Conservation (phyloP, 345 rosid species). For the Eucalyptus polybractea region DNA sequence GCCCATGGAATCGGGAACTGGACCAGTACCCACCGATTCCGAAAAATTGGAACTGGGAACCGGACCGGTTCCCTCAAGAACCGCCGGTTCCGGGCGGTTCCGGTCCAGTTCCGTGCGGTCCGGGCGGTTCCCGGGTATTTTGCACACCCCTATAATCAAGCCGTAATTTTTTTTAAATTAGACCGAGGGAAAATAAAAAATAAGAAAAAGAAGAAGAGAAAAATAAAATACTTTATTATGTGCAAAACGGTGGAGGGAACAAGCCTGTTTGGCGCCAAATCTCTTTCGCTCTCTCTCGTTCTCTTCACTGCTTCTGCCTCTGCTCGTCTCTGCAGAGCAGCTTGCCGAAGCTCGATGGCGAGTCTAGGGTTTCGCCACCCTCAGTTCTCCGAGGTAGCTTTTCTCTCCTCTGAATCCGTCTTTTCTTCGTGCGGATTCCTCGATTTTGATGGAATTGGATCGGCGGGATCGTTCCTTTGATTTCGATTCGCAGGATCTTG, state of each 20-base stretch:
- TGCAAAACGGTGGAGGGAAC: not conserved
- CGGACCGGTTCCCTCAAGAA: too few relatives aligned
- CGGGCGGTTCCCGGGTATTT: too few relatives aligned
- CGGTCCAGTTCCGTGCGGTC: too few relatives aligned
- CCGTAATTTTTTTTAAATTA: too few relatives aligned
- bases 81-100: too few relatives aligned
- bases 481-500: constrained; percentile 16
- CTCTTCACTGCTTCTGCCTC: not conserved
- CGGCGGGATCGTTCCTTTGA: too few relatives aligned
- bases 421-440: not conserved
- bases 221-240: not conserved
- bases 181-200: not conserved
- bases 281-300: not conserved
- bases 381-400: constrained; percentile 41
- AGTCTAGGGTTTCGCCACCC: constrained; percentile 41
- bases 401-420: not conserved
- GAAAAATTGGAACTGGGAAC: too few relatives aligned
- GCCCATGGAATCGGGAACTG: too few relatives aligned
- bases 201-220: not conserved
- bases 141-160: too few relatives aligned
- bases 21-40: too few relatives aligned
- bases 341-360: not conserved
- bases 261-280: not conserved
- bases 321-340: not conserved
- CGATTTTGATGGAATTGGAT: not conserved